Base-by-base conservation (phyloP, 2,329 filamentous ascomycete genomes). In the Aspergillus viridinutans region DNA sequence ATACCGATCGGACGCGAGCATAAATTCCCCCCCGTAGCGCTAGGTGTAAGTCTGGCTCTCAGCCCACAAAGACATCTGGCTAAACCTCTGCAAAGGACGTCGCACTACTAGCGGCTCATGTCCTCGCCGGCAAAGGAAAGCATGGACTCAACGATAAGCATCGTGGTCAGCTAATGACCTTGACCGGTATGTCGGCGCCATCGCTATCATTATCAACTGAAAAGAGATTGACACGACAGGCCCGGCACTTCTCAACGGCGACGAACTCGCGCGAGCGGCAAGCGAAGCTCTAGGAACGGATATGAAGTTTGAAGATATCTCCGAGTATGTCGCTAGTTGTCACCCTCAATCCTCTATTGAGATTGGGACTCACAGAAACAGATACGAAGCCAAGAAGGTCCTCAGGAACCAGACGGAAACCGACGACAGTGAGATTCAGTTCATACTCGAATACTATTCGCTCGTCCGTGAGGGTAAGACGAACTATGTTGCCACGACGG, bases 381-480 rank as follows among this genome's bases (percentile, higher is more conserved):
- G 68, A 54, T 52, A 48, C 12, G 68, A 75, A 61, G 73, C 74
- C 7, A 71, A 68, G 56, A 66, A 67, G 52, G 67, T 76, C 26
- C 70, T 80, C 17, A 65, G 70, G 6, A 61, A 69, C 2, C 76
- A 80, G 57, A 67, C 72, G 7, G 69, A 67, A 4, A 64, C 62
- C 35, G 70, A 76, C 54, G 62, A 68, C 3, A 74, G 75, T 0
- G 79, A 82, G 67, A 71, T 76, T 54, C 62, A 80, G 63, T 81
- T 80, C 60, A 62, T 82, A 5, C 73, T 82, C 4, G 79, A 83
- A 60, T 82, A 82, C 66, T 82, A 81, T 67, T 78, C 76, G 47
- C 70, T 83, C 8, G 80, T 82, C 9, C 73, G 78, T 49, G 79
- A 81, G 61, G 80, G 80, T 20, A 82, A 82, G 71, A 80, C 79